These are phyloP conservation scores for Crithidia acanthocephali DNA, from an alignment of 208 protist species.

Conservation along the genomic window DNA sequence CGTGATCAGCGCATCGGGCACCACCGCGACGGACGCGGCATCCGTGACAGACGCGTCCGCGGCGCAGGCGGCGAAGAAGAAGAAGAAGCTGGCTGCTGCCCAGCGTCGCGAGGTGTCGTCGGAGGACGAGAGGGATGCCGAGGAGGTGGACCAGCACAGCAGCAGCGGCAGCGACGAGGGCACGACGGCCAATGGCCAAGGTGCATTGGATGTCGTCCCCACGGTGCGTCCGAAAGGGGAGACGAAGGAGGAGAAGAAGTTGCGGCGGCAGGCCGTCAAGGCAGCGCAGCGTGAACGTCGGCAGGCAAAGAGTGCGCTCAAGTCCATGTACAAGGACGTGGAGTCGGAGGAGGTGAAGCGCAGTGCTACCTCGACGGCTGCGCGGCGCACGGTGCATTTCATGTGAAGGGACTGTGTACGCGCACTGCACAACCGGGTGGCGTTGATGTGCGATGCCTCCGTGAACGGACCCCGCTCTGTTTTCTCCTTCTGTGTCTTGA, in stretches of 20 bases:
- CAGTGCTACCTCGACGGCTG: slow-evolving; percentile 39
- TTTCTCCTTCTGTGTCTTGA: no score
- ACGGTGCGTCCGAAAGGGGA: slow-evolving; percentile 62
- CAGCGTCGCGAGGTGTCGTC: slow-evolving; percentile 5
- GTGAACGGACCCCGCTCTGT: no score
- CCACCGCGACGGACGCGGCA: background rate
- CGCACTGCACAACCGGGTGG: no score
- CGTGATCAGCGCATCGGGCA: slow-evolving; percentile 19
- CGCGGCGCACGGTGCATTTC: slow-evolving; percentile 67
- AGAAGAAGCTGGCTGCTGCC: background rate
- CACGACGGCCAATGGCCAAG: background rate
- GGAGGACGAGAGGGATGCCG: slow-evolving; percentile 5
- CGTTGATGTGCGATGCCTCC: no score
- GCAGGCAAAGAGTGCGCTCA: slow-evolving; percentile 77
- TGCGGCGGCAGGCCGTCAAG: slow-evolving; percentile 83
- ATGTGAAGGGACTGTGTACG: slow-evolving; percentile 40
- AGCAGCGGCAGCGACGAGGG: slow-evolving; percentile 14
- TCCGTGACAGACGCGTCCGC: background rate
- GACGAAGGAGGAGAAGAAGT: slow-evolving; percentile 86
- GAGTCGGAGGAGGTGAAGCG: slow-evolving; percentile 70
- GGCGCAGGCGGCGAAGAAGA: background rate
- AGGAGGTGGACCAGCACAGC: background rate
- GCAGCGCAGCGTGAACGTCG: slow-evolving; percentile 71
- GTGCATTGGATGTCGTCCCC: slow-evolving; percentile 8
- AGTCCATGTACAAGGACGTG: slow-evolving; percentile 76